Percentiles rank a stretch among this genome's conserved stretches.
Evolutionary conservation across 1,284 basidiomycete genomes (phyloP).

Genomic region (Ustilago lituana): DNA sequence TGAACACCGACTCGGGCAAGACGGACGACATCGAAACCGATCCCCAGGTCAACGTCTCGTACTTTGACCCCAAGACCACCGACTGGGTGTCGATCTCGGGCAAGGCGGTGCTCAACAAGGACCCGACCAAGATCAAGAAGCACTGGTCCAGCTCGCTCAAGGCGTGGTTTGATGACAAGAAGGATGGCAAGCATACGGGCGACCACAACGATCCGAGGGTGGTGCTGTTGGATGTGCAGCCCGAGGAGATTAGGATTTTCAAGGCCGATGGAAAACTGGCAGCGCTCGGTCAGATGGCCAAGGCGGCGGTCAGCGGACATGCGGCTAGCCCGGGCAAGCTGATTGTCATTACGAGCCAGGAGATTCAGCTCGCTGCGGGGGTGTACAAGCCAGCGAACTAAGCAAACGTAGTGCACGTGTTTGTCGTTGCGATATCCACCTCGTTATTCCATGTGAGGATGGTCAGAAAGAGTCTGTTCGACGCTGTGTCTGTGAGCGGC

Average conservation of each 20-base stretch:
- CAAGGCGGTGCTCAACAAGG: constrained; percentile 70
- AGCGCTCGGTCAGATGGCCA: constrained; percentile 70
- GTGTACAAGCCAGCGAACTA: constrained; percentile 48
- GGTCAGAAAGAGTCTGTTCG: too few relatives aligned
- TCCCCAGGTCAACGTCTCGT: constrained; percentile 68
- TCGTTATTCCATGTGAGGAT: neutral
- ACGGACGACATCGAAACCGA: constrained; percentile 53
- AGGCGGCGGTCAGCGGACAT: constrained; percentile 72
- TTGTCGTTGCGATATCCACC: constrained; percentile 1
- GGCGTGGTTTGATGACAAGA: constrained; percentile 87
- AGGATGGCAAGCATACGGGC: constrained; percentile 86
- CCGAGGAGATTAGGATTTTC: constrained; percentile 72
- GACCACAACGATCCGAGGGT: constrained; percentile 82
- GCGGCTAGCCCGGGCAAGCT: constrained; percentile 75
- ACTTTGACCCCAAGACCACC: constrained; percentile 77
- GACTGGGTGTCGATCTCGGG: constrained; percentile 87
- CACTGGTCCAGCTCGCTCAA: constrained; percentile 50
- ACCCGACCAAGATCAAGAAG: constrained; percentile 58
- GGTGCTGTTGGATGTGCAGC: constrained; percentile 80
- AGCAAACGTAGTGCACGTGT: neutral
- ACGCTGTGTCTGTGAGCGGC: too few relatives aligned
- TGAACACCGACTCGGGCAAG: constrained; percentile 61
- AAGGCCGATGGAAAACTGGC: constrained; percentile 54
- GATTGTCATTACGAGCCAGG: constrained; percentile 73
- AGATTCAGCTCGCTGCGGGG: constrained; percentile 70